Base-by-base conservation (phyloP, 805 yeast species). In the Blastobotrys robertii region DNA sequence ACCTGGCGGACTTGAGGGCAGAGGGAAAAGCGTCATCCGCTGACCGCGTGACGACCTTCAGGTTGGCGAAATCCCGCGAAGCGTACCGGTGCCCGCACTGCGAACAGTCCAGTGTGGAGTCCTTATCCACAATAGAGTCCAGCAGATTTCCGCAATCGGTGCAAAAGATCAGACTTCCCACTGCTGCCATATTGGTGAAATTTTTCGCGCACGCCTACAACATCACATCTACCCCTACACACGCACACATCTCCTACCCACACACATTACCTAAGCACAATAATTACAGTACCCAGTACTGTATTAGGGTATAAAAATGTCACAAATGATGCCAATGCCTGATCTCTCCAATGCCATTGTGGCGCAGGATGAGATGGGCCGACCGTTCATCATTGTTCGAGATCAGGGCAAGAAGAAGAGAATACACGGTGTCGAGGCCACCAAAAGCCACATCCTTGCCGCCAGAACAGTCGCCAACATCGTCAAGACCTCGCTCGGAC, bases 311-410 rank as follows among this genome's bases (percentile, higher is more conserved):
- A 33, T 30, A 12, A 25, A 25, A 13, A 32, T 30, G 30, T 6
- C 36, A 12, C 44, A 31, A 31, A 46, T 43, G 15, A 54, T 53
- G 56, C 52, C 57, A 16, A 74, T 78, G 83, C 95, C 96, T 34
- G 98, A 92, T 64, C 71, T 92, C 74, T 88, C 97, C 53, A 92
- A 94, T 59, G 98, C 98, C 65, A 87, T 92, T 56, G 86, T 92
- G 70, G 97, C 98, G 3, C 98, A 90, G 66, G 99, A 92, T 63
- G 99, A 92, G 65, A 85, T 84, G 88, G 99, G 99, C 14, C 81
- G 98, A 65, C 99, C 99, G 14, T 86, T 92, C 62, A 90, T 92
- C 59, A 92, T 92, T 61, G 99, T 92, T 42, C 79, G 92, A 62
- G 99, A 92, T 58, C 81, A 76, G 57, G 80, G 79, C 25, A 66